Conservation (phyloP, 2,329 filamentous ascomycete species). For the Penicillium sp. region DNA sequence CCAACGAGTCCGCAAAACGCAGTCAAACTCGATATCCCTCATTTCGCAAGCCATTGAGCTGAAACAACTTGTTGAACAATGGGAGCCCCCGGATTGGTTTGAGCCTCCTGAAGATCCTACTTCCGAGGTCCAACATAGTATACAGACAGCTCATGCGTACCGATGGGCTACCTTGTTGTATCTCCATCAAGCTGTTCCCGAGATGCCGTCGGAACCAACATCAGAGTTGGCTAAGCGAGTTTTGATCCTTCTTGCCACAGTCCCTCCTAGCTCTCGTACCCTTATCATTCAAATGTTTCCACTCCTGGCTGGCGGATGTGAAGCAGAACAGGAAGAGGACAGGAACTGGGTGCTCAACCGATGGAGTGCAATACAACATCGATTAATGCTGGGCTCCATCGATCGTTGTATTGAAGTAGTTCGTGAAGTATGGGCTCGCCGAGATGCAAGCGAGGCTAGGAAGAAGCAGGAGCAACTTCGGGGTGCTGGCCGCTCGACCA, state of each 20-base stretch:
- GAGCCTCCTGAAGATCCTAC: constrained; percentile 68
- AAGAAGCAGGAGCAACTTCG: constrained; percentile 39
- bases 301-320: constrained; percentile 69
- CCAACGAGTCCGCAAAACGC: constrained; percentile 61
- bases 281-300: constrained; percentile 74
- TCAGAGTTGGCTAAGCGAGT: constrained; percentile 66
- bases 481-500: constrained; percentile 25
- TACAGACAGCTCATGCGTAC: constrained; percentile 70
- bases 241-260: constrained; percentile 65
- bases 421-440: constrained; percentile 68
- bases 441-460: constrained; percentile 58
- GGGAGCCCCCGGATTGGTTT: constrained; percentile 63
- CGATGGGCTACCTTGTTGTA: constrained; percentile 70
- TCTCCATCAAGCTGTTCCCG: constrained; percentile 70
- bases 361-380: constrained; percentile 64
- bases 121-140: constrained; percentile 65
- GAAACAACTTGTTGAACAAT: constrained; percentile 64
- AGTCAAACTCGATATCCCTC: constrained; percentile 63
- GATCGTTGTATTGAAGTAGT: constrained; percentile 69
- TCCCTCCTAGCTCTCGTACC: constrained; percentile 65
- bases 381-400: constrained; percentile 71
- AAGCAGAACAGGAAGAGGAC: constrained; percentile 64
- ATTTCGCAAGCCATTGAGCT: constrained; percentile 67
- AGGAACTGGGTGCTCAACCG: constrained; percentile 67
- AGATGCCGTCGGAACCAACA: constrained; percentile 65